These are phyloP conservation scores for Metschnikowia similis DNA, from an alignment of 805 yeast species.

Conservation along the genomic window DNA sequence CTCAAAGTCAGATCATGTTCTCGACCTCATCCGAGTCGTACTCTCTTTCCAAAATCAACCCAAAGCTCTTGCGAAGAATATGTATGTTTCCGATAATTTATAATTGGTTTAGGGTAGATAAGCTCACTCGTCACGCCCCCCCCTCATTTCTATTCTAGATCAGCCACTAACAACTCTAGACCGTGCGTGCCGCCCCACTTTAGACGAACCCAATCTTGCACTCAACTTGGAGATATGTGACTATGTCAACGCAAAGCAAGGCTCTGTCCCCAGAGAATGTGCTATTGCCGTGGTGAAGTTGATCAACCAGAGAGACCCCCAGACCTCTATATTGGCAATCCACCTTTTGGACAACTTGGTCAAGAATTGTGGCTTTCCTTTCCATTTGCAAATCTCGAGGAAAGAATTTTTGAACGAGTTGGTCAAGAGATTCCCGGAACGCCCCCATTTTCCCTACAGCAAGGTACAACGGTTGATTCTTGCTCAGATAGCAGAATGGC, in stretches of 20 bases:
- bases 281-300: conserved; percentile 79
- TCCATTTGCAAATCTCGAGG: conserved; percentile 90
- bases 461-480: conserved; percentile 79
- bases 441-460: conserved; percentile 83
- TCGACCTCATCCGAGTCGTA: conserved; percentile 17
- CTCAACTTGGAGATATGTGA: conserved; percentile 92
- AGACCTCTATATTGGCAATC: conserved; percentile 78
- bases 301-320: conserved; percentile 78
- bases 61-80: conserved; percentile 42
- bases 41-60: conserved; percentile 42
- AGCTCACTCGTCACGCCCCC: background rate
- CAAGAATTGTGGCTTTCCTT: conserved; percentile 96
- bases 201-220: conserved; percentile 82
- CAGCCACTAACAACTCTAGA: conserved; percentile 32
- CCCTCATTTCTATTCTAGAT: background rate
- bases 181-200: conserved; percentile 83
- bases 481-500: conserved; percentile 95
- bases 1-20: conserved; percentile 6
- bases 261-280: conserved; percentile 86
- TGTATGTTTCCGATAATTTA: conserved; percentile 28
- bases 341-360: conserved; percentile 84
- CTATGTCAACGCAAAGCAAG: conserved; percentile 87
- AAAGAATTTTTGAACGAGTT: conserved; percentile 92
- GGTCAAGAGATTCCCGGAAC: conserved; percentile 89
- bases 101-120: background rate